Conservation (phyloP, 129 eudicot species). For the Centella asiatica region DNA sequence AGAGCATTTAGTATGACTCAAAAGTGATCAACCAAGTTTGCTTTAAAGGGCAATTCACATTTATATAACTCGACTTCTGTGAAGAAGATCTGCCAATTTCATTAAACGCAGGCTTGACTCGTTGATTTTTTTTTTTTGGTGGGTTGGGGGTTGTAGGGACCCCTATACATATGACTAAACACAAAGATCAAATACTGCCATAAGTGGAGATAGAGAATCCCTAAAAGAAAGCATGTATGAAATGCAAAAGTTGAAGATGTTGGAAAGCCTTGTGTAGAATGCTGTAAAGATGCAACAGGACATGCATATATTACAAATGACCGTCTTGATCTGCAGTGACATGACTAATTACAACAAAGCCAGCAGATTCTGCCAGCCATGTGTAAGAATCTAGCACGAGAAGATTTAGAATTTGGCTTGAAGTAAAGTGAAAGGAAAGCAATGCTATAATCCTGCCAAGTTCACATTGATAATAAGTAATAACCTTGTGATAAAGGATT, state of each 20-base stretch:
- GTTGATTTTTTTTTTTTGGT: too few relatives aligned
- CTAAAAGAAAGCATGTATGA: not conserved
- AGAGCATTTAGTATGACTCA: too few relatives aligned
- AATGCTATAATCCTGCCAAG: constrained; percentile 3
- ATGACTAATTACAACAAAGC: not conserved
- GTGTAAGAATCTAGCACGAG: not conserved
- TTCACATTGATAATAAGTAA: not conserved
- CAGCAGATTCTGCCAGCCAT: constrained; percentile 7
- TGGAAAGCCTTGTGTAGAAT: not conserved
- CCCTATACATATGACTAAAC: not conserved
- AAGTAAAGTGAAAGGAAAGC: constrained; percentile 2
- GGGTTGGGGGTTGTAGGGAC: not conserved
- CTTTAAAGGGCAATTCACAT: too few relatives aligned
- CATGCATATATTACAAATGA: not conserved
- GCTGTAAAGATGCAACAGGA: not conserved
- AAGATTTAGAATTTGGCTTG: not conserved
- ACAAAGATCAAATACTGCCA: not conserved
- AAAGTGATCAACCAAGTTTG: too few relatives aligned
- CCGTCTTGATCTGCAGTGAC: not conserved
- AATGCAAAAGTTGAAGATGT: too few relatives aligned
- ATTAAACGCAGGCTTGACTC: too few relatives aligned
- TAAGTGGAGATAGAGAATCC: not conserved
- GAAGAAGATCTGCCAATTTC: not conserved
- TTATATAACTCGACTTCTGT: too few relatives aligned
- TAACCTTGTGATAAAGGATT: not conserved